Evolutionary conservation across 495 filamentous ascomycete species (phyloP), one percentile per base, ranked within the genome.

Genomic region (Talaromyces proteolyticus): DNA sequence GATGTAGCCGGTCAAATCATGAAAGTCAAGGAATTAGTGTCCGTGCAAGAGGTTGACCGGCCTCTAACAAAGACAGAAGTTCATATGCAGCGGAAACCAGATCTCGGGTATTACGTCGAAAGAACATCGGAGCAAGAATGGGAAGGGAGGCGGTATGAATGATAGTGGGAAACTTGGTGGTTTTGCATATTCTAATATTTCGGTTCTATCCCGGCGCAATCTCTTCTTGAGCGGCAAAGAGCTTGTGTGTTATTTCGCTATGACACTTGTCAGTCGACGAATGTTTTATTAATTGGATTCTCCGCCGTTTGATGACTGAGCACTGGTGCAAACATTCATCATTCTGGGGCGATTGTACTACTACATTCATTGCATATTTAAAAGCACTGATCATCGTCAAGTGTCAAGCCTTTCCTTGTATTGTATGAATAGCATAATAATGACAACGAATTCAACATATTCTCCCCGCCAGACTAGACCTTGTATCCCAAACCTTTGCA

Each of bases 11-110:
- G 94, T 67, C 90, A 95, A 72, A 93, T 99, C 67, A 87, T 97
- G 81, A 89, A 87, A 66, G 91, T 99, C 43, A 99, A 99, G 69
- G 94, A 99, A 67, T 75, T 99, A 50, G 86, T 99, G 5, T 75
- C 79, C 11, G 92, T 99, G 20, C 70, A 81, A 36, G 93, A 96
- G 68, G 90, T 95, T 36, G 87, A 87, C 14, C 59, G 64, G 48
- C 60, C 79, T n/a, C 63, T 91, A 61, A 85, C 81, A 17, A 82
- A 84, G 61, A 70, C 76, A 50, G 85, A 97, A 71, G 76, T 96
- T 54, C 79, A 80, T 62, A 76, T 76, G 12, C 76, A 82, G 72
- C 73, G 94, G 57, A 82, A 76, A 66, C 90, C 91, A 6, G 89
- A 95, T 53, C 77, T 79, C 1, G 93, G 93, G 8, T 98, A 88